Base-by-base conservation (phyloP, 345 rosid species). In the Eucalyptus victrix region DNA sequence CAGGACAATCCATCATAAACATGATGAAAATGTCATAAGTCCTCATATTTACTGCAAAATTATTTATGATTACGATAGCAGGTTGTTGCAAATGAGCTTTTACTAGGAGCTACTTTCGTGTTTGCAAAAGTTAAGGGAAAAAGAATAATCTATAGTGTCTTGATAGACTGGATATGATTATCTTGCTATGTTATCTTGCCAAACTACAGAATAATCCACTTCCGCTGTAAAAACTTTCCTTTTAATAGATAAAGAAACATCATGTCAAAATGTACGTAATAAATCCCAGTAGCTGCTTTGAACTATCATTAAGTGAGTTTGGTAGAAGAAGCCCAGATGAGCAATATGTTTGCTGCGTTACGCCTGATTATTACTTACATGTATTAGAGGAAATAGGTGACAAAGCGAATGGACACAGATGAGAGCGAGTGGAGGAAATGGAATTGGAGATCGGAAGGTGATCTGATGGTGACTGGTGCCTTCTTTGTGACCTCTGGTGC, bases 401-500 rank as follows among this genome's bases (percentile, higher is more conserved):
- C 90, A 32, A 89, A 87, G 89, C 26, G 89, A 80, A 89, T 89
- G 90, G 89, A 89, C 89, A 76, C 90, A 44, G 87, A 89, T 28
- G 89, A 89, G 34, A 53, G 89, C 80, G 89, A 89, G 56, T 80
- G 91, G 91, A 89, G 58, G 89, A 56, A 47, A 76, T 89, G 91
- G 89, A 87, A 89, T 83, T 89, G 89, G 91, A 87, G 91, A 80
- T 40, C 89, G 3, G 89, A 89, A 17, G 91, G 89, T 15, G 91
- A 89, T 50, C 58, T 76, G 69, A 87, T 89, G 90, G 89, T 89
- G 87, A 89, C 87, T 34, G 90, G 90, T 5, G 91, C 91, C 23
- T 89, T 87, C 87, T 89, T 89, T 60, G 50, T 89, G 72, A 56
- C 44, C 32, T 89, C 87, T 3, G 91, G 89, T 10, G 44, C 34